Percentiles rank a stretch among this genome's conserved stretches.
Conservation (phyloP, 2,329 filamentous ascomycete genomes). For the Cladophialophora exuberans region DNA sequence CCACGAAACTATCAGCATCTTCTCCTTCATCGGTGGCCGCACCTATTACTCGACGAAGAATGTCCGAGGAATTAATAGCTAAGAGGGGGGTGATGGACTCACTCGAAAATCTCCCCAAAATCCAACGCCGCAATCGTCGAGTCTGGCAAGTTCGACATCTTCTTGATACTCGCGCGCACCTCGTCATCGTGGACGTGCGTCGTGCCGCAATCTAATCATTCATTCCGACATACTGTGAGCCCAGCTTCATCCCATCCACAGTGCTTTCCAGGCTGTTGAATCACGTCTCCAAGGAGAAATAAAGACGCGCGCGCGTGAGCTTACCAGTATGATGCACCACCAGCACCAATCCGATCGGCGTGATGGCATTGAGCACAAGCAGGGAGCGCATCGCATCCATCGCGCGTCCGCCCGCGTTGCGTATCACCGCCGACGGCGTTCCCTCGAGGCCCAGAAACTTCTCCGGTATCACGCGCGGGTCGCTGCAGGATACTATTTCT, state of each 20-base stretch:
- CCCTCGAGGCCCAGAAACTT: background rate
- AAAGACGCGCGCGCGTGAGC: too few species aligned
- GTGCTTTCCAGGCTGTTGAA: too few species aligned
- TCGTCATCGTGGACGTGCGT: slow-evolving; percentile 1
- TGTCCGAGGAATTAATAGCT: too few species aligned
- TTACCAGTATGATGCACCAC: slow-evolving; percentile 6
- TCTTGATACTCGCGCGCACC: background rate
- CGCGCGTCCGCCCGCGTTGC: slow-evolving; percentile 5
- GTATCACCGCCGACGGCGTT: background rate
- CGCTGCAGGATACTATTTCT: background rate
- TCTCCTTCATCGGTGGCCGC: background rate
- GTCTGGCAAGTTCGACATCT: background rate
- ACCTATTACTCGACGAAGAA: too few species aligned
- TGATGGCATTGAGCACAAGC: slow-evolving; percentile 3
- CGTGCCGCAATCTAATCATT: slow-evolving; percentile 9
- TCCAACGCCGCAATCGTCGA: background rate
- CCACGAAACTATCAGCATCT: background rate
- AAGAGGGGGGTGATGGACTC: background rate
- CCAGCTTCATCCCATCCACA: too few species aligned
- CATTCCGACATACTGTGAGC: too few species aligned
- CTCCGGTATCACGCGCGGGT: slow-evolving; percentile 1
- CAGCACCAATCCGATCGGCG: background rate
- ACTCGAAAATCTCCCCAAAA: slow-evolving; percentile 1
- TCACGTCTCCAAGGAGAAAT: background rate
- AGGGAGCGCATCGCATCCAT: slow-evolving; percentile 5